Base-by-base conservation (phyloP, 1,284 basidiomycete genomes). In the Heterobasidion irregulare region DNA sequence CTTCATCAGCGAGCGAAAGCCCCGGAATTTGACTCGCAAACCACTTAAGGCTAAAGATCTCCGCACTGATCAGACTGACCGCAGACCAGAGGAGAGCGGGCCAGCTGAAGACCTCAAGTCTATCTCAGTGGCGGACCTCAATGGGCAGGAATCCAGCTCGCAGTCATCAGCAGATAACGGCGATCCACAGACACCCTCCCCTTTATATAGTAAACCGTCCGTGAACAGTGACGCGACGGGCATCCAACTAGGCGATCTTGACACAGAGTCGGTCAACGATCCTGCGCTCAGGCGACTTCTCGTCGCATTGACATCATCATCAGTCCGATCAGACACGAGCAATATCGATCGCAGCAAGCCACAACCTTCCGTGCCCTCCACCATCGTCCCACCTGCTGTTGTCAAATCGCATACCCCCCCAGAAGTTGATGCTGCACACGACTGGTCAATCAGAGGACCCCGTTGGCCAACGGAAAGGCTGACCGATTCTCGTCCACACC, bases 241-340 rank as follows among this genome's bases (percentile, higher is more conserved):
- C 53, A 60, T 65, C 56, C 44, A 59, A 56, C 55, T 52, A 62
- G 49, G 41, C 34, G 38, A 38, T n/a, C 33, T 62, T 53, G 43
- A 45, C 26, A 13, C 52, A 46, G 50, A 18, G 16, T 26, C 32
- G 16, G 8, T 15, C 8, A 49, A 33, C 56, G 84, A 89, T 65
- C 83, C 86, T 43, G 84, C 89, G 62, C 78, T 90, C 63, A 84
- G 86, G 19, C 77, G 82, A 19, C 72, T 89, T 10, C 70, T 89
- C 51, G 80, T 74, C 52, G 80, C 78, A 6, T 73, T 89, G 51
- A 77, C 81, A 12, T 67, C 83, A 52, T 89, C 86, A 26, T 82
- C 80, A 9, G 73, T 74, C n/a, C 61, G 66, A 6, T 56, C 65
- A 8, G 57, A 58, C 35, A 46, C 50, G 9, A 43, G 48, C 2